Evolutionary conservation across 495 filamentous ascomycete species (phyloP).

Genomic region (Collariella sp.): DNA sequence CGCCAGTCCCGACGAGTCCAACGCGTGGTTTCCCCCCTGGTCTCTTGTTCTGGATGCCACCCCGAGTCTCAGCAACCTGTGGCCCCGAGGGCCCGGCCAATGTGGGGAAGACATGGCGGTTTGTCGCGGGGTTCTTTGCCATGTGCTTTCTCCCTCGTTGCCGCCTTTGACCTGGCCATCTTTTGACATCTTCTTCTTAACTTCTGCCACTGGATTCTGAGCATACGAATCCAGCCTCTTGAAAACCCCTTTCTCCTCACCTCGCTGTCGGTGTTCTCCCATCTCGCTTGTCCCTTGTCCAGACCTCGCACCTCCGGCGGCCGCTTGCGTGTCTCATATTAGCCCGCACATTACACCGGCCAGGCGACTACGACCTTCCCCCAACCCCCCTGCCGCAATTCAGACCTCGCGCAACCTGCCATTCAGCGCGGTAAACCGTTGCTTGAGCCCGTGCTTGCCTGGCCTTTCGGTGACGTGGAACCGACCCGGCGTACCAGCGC

Average conservation of each 20-base stretch:
- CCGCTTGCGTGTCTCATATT: no score
- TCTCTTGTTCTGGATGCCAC: neutral
- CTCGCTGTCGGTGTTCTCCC: no score
- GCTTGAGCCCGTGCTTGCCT: neutral
- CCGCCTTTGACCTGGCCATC: neutral
- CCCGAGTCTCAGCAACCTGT: neutral
- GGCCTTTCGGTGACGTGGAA: neutral
- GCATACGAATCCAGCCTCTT: no score
- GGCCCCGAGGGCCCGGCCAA: neutral
- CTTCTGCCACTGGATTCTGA: neutral
- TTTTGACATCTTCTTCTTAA: no score
- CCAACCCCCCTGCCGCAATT: no score
- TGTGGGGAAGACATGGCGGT: neutral
- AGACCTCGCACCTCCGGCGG: no score
- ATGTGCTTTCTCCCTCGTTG: neutral
- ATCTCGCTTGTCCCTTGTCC: no score
- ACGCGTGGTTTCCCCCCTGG: neutral
- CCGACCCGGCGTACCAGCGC: neutral
- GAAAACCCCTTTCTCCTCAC: no score
- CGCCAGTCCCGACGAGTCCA: neutral
- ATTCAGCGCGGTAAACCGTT: neutral
- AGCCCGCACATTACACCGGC: no score
- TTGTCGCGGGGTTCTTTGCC: neutral
- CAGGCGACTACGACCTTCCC: no score
- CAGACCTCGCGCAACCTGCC: no score